These are phyloP conservation scores for Erucastrum elatum DNA, from an alignment of 345 rosid genomes.

Conservation along the genomic window DNA sequence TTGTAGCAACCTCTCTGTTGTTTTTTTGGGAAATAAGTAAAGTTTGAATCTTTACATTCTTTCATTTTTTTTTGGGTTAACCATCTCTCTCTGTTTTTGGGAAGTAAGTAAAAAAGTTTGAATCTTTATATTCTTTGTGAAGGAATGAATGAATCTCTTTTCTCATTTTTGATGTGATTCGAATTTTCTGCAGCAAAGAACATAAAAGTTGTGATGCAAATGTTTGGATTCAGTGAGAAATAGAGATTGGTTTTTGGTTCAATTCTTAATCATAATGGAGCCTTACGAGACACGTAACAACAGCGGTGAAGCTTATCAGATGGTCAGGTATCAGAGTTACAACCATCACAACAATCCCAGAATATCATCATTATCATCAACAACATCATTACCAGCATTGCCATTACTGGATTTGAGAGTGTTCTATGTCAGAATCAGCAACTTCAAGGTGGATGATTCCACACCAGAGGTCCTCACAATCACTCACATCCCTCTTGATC, in stretches of 20 bases:
- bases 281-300: constrained; percentile 44
- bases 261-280: constrained; percentile 49
- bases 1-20: constrained; percentile 24
- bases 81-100: constrained; percentile 23
- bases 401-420: constrained; percentile 82
- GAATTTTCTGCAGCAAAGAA: constrained; percentile 24
- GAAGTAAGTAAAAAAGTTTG: constrained; percentile 35
- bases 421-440: constrained; percentile 81
- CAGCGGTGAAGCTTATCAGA: constrained; percentile 42
- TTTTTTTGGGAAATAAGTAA: constrained; percentile 24
- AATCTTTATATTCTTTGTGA: constrained; percentile 23
- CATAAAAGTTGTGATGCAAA: not conserved
- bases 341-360: constrained; percentile 50
- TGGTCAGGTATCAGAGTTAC: constrained; percentile 61
- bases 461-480: constrained; percentile 75
- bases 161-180: constrained; percentile 1
- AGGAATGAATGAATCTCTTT: not conserved
- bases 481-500: constrained; percentile 74
- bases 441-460: constrained; percentile 60
- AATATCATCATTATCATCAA: constrained; percentile 18
- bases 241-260: constrained; percentile 1
- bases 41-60: constrained; percentile 35
- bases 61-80: constrained; percentile 5
- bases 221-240: constrained; percentile 20
- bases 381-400: not conserved